Base-by-base conservation (phyloP, 352 stramenopile species). In the Pythium utonaiense region DNA sequence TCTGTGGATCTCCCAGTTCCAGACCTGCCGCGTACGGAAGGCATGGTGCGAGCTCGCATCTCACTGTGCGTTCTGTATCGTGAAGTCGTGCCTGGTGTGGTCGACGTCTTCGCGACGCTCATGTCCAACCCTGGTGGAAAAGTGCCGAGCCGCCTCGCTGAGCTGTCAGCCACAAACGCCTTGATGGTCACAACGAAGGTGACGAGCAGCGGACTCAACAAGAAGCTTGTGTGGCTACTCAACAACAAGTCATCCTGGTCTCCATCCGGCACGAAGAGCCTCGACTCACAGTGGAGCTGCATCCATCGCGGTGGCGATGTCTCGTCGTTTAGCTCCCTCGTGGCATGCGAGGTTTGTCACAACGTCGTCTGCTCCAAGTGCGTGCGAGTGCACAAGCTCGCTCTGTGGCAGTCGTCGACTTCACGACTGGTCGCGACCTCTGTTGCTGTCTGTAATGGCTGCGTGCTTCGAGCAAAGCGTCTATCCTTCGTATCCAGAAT, bases 1-100 rank as follows among this genome's bases (percentile, higher is more conserved):
- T 78, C 73, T 8, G 67, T 77, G 17, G 64, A 83, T 38, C 53
- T 77, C 4, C 60, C 70, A 1, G 19, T 31, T 2, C 21, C 13
- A 16, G 48, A 31, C 30, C n/a, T 34, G 28, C 24, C 25, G 22
- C 31, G 16, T 12, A n/a, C 48, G 12, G 34, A 54, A 7, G 48
- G 48, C 17, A 34, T 34, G 25, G 17, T 54, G 1, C 48, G 48
- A 3, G 48, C 48, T 3, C 28, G 30, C 14, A 42, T 25, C 3
- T 42, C 48, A 6, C 16, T 54, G 48, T 42, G 48, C 17, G 22
- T 34, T 6, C 19, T 54, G 6, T 54, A 42, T n/a, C 48, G 48
- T 27, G 27, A 54, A 21, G 34, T 28, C 4, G 16, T 34, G 17
- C 27, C 25, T 24, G 48, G 48, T 16, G 30, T 54, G 25, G 30